These are phyloP conservation scores for Liquidambar formosana DNA, from an alignment of 164 flowering plant genomes.

Conservation along the genomic window DNA sequence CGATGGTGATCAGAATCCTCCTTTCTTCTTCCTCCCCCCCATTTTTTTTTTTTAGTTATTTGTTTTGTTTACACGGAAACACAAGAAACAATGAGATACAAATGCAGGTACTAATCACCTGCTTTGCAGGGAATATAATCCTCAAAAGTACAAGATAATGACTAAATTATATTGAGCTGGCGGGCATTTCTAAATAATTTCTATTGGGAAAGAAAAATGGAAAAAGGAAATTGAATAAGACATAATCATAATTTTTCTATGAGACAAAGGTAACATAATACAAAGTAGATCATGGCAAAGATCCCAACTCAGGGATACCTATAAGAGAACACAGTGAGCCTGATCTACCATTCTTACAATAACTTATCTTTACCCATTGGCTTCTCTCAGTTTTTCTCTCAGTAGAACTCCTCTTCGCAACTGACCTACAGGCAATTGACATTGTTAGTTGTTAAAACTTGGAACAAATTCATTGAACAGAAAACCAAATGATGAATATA, in stretches of 20 bases:
- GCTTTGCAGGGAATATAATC: neutral
- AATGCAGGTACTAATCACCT: neutral
- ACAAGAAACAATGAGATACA: too few species aligned
- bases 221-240: slow-evolving; percentile 9
- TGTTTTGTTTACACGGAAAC: too few species aligned
- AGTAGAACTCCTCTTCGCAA: slow-evolving; percentile 5
- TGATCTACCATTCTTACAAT: slow-evolving; percentile 39
- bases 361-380: slow-evolving; percentile 21
- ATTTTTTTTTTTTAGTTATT: too few species aligned
- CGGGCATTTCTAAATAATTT: slow-evolving; percentile 17
- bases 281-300: slow-evolving; percentile 34
- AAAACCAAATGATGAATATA: too few species aligned
- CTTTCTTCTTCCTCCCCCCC: too few species aligned
- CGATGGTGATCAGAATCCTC: too few species aligned
- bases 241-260: slow-evolving; percentile 37
- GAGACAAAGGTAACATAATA: slow-evolving; percentile 40
- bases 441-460: neutral
- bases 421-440: slow-evolving; percentile 17
- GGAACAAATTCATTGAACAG: too few species aligned
- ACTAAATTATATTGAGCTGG: slow-evolving; percentile 8
- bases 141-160: slow-evolving; percentile 8
- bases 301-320: slow-evolving; percentile 26
- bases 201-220: slow-evolving; percentile 13
- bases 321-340: slow-evolving; percentile 19
- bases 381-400: slow-evolving; percentile 12